Evolutionary conservation across 805 yeast species (phyloP).

Genomic region (Saccharomycopsis schoenii): DNA sequence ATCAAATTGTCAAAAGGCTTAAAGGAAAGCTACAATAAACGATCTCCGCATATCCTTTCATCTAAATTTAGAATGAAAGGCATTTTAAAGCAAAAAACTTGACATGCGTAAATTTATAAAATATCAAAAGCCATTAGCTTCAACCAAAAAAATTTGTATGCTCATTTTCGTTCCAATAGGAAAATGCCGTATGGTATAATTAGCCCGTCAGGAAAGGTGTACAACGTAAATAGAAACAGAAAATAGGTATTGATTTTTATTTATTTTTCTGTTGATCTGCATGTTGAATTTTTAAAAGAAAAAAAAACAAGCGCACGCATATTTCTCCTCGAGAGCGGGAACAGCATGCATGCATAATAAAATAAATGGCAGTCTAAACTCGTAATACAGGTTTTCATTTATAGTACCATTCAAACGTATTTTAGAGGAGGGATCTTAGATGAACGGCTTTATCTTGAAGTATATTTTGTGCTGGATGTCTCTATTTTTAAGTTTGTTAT

Average conservation of each 20-base stretch:
- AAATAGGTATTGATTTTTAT: background rate
- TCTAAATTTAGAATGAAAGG: background rate
- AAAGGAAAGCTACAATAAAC: background rate
- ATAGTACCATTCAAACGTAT: too few relatives aligned
- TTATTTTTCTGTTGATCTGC: background rate
- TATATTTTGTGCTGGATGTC: too few relatives aligned
- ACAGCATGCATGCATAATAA: too few relatives aligned
- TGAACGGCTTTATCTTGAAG: background rate
- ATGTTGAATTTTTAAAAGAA: background rate
- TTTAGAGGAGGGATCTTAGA: too few relatives aligned
- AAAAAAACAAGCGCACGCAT: background rate
- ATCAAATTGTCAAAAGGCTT: background rate
- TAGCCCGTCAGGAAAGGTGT: background rate
- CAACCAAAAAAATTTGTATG: background rate
- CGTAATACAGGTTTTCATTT: too few relatives aligned
- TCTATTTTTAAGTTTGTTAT: background rate
- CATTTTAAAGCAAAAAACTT: background rate
- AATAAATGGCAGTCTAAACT: too few relatives aligned
- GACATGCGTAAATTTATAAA: background rate
- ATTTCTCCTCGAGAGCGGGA: background rate
- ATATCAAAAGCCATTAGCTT: background rate
- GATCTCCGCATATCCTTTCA: background rate
- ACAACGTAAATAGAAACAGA: background rate
- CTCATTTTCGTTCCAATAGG: background rate
- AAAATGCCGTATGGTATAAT: background rate